A percentile compares a stretch with the other conserved stretches of the same genome.
Conservation (phyloP, 2,329 filamentous ascomycete species). For the Hymenoscyphus fructigenus region DNA sequence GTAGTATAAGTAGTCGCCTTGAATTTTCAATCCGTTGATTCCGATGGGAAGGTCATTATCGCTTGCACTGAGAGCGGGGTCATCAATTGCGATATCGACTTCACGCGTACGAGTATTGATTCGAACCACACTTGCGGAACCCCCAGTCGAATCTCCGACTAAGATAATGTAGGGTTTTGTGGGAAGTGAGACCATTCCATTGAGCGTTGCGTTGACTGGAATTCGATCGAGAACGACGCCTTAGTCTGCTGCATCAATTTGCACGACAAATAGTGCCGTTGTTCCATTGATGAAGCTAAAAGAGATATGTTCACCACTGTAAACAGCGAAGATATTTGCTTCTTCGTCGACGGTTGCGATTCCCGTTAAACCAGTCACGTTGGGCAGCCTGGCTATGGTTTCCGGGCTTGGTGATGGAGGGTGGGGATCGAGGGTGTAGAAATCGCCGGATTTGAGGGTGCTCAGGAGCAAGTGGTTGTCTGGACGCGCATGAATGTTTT, state of each 20-base stretch:
- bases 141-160: not conserved
- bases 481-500: not conserved
- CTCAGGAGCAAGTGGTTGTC: not conserved
- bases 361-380: not conserved
- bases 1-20: conserved; percentile 8
- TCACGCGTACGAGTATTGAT: conserved; percentile 17
- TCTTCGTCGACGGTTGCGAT: not conserved
- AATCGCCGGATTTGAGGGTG: not conserved
- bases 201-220: not conserved
- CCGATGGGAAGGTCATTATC: conserved; percentile 10
- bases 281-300: not conserved
- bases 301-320: not conserved
- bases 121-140: not conserved
- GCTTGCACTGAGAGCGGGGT: not conserved
- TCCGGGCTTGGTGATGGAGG: not conserved
- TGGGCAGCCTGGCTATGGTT: not conserved
- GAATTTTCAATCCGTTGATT: conserved; percentile 13
- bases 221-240: not conserved
- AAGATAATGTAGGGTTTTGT: not conserved
- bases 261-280: not conserved
- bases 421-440: not conserved
- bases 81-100: conserved; percentile 14
- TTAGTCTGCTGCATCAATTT: not conserved
- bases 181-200: not conserved
- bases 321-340: not conserved